Percentiles rank a stretch among this genome's conserved stretches.
Conservation (phyloP, 306 rosid genomes). For the Vigna unguiculata region DNA sequence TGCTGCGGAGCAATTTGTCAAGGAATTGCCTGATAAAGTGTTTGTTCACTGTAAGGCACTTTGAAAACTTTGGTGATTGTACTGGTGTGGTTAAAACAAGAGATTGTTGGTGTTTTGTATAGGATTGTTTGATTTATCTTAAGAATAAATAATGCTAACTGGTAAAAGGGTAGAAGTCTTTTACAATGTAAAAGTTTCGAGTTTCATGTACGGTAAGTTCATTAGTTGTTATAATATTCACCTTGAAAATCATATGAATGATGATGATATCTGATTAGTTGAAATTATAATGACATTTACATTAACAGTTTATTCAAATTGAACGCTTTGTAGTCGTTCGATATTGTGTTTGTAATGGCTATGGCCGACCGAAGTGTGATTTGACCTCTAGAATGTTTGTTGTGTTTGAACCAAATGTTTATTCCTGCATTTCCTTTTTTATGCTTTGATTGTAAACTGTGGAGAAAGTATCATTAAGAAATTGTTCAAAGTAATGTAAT, state of each 20-base stretch:
- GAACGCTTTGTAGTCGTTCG: neutral
- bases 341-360: neutral
- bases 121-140: no score
- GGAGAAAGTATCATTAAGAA: neutral
- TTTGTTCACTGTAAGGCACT: conserved; percentile 83
- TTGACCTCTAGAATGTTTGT: neutral
- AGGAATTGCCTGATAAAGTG: conserved; percentile 77
- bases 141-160: no score
- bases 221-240: neutral
- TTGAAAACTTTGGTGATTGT: conserved; percentile 28
- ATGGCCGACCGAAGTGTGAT: neutral
- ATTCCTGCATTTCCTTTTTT: neutral
- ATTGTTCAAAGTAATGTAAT: neutral
- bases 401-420: conserved; percentile 5
- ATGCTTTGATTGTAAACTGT: conserved; percentile 6
- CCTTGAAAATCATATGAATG: neutral
- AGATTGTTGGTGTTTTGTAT: no score
- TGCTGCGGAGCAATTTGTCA: conserved; percentile 86
- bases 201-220: neutral
- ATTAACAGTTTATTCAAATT: neutral
- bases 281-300: neutral
- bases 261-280: neutral
- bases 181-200: no score
- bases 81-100: conserved; percentile 1
- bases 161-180: no score